Base-by-base conservation (phyloP, 2,329 filamentous ascomycete genomes). In the Aspergillus pseudoglaucus region DNA sequence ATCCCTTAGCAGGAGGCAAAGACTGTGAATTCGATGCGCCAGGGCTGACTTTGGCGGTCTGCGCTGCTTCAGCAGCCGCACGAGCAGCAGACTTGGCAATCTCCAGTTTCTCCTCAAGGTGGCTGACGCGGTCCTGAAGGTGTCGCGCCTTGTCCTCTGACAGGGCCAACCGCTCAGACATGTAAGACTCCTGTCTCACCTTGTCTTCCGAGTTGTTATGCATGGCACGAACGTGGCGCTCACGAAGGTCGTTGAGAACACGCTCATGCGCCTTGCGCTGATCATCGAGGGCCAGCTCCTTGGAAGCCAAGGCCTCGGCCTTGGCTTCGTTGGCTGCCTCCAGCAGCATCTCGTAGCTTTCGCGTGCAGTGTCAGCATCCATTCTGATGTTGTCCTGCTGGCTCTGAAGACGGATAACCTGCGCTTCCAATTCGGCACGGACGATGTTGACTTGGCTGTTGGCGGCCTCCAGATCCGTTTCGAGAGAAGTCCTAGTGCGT, bases 101-200 rank as follows among this genome's bases (percentile, higher is more conserved):
- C 58, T 94, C 85, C 14, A 98, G 79, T 67, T 90, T 91, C 66
- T 96, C 90, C 65, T 96, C 89, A 1, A 97, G 77, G 59, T 94
- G 87, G 4, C 79, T 71, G 22, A 96, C 81, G 58, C 88, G 88
- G 59, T 96, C 90, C 64, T 94, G 85, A 18, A 94, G 80, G 64
- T 94, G 87, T 58, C 90, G 83, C 3, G 85, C 82, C 75, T 91
- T 95, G 48, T 89, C 88, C 7, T 90, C 82, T 0, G 89, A 88
- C 48, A 97, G 78, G 54, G 81, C 84, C 47, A 97, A 79, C 22
- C 87, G 84, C 62, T 96, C 89, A 42, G 86, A 79, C 39, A 94
- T 80, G 64, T 90, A 86, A 53, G 84, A 79, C 66, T 95, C 90
- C 2, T 83, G 77, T 44, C 87, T 84, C 59, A 91, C 83, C 50